phyloP scores from a whole-genome alignment of 2,329 filamentous ascomycete genomes.

The Aspergillus fructus region DNA sequence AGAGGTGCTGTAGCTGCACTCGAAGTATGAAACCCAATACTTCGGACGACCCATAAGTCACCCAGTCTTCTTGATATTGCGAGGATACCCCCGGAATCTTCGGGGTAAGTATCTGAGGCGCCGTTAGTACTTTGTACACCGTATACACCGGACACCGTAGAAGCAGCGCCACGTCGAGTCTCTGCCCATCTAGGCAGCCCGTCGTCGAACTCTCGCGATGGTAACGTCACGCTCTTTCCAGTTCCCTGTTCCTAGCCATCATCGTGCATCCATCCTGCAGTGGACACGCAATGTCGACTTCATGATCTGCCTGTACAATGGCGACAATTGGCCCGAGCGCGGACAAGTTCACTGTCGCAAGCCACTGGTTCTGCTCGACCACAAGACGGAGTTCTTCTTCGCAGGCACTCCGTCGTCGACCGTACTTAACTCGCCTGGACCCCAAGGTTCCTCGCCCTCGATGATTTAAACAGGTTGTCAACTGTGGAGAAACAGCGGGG shows the following conservation, averaged over 20 bases:
- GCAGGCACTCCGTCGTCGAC: neutral
- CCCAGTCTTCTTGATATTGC: too few species aligned
- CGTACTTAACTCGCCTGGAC: neutral
- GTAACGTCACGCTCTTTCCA: neutral
- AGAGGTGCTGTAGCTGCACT: too few species aligned
- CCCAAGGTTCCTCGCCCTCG: conserved; percentile 1
- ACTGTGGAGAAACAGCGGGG: conserved; percentile 4
- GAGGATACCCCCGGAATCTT: too few species aligned
- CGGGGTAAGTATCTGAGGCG: too few species aligned
- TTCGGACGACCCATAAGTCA: too few species aligned
- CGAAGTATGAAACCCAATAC: too few species aligned
- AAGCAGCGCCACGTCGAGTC: too few species aligned
- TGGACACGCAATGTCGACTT: conserved; percentile 8
- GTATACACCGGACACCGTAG: too few species aligned
- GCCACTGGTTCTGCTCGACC: neutral
- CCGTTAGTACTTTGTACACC: too few species aligned
- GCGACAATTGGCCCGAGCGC: neutral
- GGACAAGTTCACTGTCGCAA: neutral
- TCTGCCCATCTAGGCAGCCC: too few species aligned
- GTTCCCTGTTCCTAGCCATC: conserved; percentile 7
- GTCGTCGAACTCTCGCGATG: neutral
- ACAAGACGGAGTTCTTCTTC: conserved; percentile 9
- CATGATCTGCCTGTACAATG: neutral
- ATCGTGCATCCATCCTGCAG: neutral
- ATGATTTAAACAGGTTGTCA: conserved; percentile 1